Conservation (phyloP, 2,329 filamentous ascomycete species). For the Pseudocercospora pini-densiflorae region DNA sequence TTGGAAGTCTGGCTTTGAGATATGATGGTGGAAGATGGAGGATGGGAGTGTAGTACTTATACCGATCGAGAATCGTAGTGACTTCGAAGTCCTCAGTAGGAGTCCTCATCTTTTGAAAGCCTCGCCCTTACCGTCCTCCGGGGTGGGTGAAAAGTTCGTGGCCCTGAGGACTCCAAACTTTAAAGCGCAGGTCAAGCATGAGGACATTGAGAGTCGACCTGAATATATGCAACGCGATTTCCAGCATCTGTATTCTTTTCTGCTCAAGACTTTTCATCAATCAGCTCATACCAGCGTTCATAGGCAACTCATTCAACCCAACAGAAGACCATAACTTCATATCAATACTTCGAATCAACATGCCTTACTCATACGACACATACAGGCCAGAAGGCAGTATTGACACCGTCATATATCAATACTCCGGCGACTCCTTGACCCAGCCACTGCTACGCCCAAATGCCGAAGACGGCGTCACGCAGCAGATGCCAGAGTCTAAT, state of each 20-base stretch:
- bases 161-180: neutral
- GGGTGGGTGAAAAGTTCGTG: neutral
- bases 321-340: neutral
- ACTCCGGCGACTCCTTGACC: neutral
- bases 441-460: neutral
- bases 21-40: neutral
- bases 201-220: neutral
- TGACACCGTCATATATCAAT: neutral
- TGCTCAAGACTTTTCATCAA: neutral
- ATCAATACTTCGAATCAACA: neutral
- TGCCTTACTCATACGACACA: neutral
- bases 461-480: neutral
- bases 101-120: neutral
- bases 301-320: neutral
- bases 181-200: neutral
- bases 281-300: neutral
- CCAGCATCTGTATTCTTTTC: neutral
- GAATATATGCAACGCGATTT: neutral
- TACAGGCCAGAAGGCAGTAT: neutral
- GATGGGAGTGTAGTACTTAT: too few species aligned
- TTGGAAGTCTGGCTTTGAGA: neutral
- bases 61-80: too few species aligned
- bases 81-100: neutral
- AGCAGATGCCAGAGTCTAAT: neutral
- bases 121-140: neutral